A percentile compares a stretch with the other conserved stretches of the same genome.
phyloP scores from a whole-genome alignment of 306 rosid species.

The Arachis hypogaea region DNA sequence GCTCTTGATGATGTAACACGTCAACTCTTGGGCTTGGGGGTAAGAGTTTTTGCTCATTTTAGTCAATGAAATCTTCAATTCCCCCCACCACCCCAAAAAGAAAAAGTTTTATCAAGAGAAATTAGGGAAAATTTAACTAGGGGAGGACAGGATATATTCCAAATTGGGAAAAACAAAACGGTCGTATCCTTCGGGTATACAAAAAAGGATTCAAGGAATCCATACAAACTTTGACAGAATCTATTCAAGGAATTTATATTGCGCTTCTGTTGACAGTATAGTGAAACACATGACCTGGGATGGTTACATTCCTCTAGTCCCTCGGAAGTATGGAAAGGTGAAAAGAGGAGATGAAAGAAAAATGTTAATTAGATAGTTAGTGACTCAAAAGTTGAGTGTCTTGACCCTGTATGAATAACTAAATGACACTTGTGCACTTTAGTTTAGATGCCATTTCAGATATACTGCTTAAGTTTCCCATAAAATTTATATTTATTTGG shows the following conservation, averaged over 20 bases:
- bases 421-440: conserved; percentile 2
- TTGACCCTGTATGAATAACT: not conserved
- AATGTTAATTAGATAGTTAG: not conserved
- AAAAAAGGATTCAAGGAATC: not conserved
- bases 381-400: not conserved
- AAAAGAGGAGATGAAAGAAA: not conserved
- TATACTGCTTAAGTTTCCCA: not conserved
- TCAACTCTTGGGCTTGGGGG: conserved; percentile 83
- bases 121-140: conserved; percentile 14
- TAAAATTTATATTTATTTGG: not conserved
- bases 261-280: not conserved
- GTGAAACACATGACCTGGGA: not conserved
- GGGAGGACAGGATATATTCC: conserved; percentile 23
- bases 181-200: not conserved
- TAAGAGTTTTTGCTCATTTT: conserved; percentile 41
- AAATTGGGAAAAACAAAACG: conserved; percentile 9
- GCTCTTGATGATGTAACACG: conserved; percentile 78
- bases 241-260: not conserved
- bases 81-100: no score
- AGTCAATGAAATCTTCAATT: no score
- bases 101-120: conserved; percentile 10
- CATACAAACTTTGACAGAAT: not conserved
- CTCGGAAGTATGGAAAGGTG: conserved; percentile 1
- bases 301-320: not conserved
- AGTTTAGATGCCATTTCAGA: conserved; percentile 1